phyloP scores from a whole-genome alignment of 1,284 basidiomycete genomes.

The Puccinia horiana region DNA sequence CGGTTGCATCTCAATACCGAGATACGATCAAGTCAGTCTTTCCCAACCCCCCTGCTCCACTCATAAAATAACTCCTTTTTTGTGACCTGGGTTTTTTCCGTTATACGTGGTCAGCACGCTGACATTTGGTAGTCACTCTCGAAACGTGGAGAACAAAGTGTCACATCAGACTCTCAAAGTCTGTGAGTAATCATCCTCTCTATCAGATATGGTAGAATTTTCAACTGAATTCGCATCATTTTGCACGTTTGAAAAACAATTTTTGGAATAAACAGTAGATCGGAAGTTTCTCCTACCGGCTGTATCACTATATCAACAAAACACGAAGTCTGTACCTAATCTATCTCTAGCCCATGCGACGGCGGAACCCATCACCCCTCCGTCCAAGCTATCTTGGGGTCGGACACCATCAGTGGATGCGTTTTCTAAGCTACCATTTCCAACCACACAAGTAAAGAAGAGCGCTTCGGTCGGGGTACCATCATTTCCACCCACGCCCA shows the following conservation, averaged over 20 bases:
- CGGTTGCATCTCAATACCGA: conserved; percentile 73
- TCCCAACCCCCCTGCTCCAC: not conserved
- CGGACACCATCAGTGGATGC: not conserved
- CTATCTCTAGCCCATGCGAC: not conserved
- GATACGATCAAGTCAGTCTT: conserved; percentile 69
- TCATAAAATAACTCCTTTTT: not conserved
- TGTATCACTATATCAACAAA: not conserved
- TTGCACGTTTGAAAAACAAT: not conserved
- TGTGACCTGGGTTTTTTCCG: not conserved
- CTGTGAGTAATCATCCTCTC: not conserved
- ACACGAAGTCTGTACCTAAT: conserved; percentile 11
- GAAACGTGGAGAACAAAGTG: conserved; percentile 46
- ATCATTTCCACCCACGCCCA: too few relatives aligned
- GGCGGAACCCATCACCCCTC: not conserved
- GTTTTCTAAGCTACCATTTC: not conserved
- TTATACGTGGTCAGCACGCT: conserved; percentile 8
- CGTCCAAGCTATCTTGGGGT: not conserved
- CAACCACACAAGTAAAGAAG: too few relatives aligned
- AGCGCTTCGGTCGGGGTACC: too few relatives aligned
- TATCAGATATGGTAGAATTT: not conserved
- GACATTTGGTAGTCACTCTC: conserved; percentile 42
- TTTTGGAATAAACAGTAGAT: not conserved
- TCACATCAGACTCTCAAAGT: not conserved
- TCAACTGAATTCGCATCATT: not conserved
- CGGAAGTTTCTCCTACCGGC: conserved; percentile 8